phyloP scores from a whole-genome alignment of 1,139 yeast genomes.

The Blastobotrys buckinghamii region DNA sequence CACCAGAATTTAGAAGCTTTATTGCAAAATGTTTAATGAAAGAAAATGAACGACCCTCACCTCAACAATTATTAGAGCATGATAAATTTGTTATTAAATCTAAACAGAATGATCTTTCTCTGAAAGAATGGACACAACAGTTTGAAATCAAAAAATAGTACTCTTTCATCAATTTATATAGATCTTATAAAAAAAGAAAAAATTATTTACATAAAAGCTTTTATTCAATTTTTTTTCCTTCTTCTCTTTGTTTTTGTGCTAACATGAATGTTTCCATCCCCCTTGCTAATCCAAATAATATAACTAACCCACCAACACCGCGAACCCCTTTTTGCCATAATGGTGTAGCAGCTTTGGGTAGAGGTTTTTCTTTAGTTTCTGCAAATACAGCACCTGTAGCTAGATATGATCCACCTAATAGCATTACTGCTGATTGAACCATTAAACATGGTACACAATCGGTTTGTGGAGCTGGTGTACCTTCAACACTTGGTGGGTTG shows the following conservation, averaged over 20 bases:
- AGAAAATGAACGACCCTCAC: slow-evolving; percentile 56
- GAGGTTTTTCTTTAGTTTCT: slow-evolving; percentile 31
- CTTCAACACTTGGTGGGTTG: slow-evolving; percentile 44
- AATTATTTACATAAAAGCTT: not conserved
- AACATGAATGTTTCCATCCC: slow-evolving; percentile 46
- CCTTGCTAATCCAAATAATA: slow-evolving; percentile 52
- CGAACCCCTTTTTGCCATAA: slow-evolving; percentile 56
- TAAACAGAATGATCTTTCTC: slow-evolving; percentile 38
- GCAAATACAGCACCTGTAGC: slow-evolving; percentile 47
- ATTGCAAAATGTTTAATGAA: slow-evolving; percentile 68
- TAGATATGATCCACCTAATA: slow-evolving; percentile 57
- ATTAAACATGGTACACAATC: slow-evolving; percentile 58
- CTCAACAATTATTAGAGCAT: slow-evolving; percentile 49
- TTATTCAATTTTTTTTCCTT: not conserved
- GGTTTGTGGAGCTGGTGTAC: slow-evolving; percentile 24
- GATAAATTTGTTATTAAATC: slow-evolving; percentile 45
- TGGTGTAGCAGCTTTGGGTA: slow-evolving; percentile 37
- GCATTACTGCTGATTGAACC: slow-evolving; percentile 50
- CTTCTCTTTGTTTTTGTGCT: not conserved
- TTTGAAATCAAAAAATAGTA: slow-evolving; percentile 11
- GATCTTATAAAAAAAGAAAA: not conserved
- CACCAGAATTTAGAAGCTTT: slow-evolving; percentile 50
- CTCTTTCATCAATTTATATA: no score
- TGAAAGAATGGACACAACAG: slow-evolving; percentile 46
- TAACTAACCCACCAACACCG: slow-evolving; percentile 45